Evolutionary conservation across 2,329 filamentous ascomycete species (phyloP).

Genomic region (Pezizomycotina sp.): DNA sequence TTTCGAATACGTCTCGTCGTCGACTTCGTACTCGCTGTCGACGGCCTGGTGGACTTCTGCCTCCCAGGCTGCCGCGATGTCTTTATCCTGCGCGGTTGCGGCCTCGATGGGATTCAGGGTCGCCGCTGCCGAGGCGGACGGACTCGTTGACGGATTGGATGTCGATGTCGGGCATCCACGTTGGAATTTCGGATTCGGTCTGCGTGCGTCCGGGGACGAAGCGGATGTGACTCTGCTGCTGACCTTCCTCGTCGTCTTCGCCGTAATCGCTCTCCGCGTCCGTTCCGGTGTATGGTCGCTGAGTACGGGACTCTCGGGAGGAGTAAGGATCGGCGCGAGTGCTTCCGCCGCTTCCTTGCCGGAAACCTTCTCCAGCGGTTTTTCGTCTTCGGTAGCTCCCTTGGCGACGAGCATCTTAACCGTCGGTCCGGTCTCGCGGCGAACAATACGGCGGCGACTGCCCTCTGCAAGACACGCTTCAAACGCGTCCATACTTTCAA

Average conservation of each 20-base stretch:
- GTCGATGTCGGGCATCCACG: slow-evolving; percentile 37
- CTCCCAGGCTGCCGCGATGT: slow-evolving; percentile 17
- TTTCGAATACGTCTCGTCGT: slow-evolving; percentile 21
- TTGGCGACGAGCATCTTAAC: slow-evolving; percentile 67
- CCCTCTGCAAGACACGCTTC: slow-evolving; percentile 82
- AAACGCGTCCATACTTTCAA: slow-evolving; percentile 90
- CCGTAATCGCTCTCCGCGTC: slow-evolving; percentile 24
- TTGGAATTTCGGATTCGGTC: slow-evolving; percentile 28
- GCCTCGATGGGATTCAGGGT: slow-evolving; percentile 24
- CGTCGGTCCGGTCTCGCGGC: slow-evolving; percentile 53
- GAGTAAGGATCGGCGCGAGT: too few species aligned
- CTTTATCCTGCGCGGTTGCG: slow-evolving; percentile 7
- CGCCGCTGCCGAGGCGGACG: slow-evolving; percentile 24
- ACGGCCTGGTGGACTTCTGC: slow-evolving; percentile 24
- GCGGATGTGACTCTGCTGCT: too few species aligned
- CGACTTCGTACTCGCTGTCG: slow-evolving; percentile 22
- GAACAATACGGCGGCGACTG: slow-evolving; percentile 54
- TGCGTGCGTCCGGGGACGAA: too few species aligned
- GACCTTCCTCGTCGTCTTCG: slow-evolving; percentile 13
- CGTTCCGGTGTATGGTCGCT: slow-evolving; percentile 35
- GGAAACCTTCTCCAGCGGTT: slow-evolving; percentile 52
- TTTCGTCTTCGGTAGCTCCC: slow-evolving; percentile 59
- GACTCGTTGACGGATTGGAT: slow-evolving; percentile 34
- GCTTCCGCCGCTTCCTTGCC: slow-evolving; percentile 58
- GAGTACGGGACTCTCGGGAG: slow-evolving; percentile 74